A percentile compares a stretch with the other conserved stretches of the same genome.
Evolutionary conservation across 352 stramenopile species (phyloP).

Genomic region (Globisporangium cylindrosporum): DNA sequence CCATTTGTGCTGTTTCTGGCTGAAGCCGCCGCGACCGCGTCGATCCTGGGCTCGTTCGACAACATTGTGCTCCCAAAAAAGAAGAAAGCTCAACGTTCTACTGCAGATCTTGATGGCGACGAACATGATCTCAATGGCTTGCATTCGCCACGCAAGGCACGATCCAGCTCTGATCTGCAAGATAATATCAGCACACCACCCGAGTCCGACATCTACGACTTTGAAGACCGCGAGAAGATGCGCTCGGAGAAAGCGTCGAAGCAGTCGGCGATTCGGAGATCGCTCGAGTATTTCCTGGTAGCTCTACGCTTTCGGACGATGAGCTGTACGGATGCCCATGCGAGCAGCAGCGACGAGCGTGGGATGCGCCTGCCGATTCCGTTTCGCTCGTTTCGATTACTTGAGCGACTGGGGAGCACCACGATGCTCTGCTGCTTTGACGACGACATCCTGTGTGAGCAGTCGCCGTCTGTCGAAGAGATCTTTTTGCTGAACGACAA

Average conservation of each 20-base stretch:
- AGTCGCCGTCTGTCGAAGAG: constrained; percentile 75
- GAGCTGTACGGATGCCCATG: constrained; percentile 49
- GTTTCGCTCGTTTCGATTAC: constrained; percentile 72
- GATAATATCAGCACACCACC: constrained; percentile 16
- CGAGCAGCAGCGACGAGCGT: constrained; percentile 22
- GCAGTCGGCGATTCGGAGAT: constrained; percentile 61
- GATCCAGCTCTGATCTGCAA: background rate
- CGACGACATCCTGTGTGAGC: constrained; percentile 83
- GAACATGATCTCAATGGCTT: constrained; percentile 1
- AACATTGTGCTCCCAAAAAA: constrained; percentile 42
- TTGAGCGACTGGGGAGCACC: constrained; percentile 78
- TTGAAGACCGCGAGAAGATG: constrained; percentile 80
- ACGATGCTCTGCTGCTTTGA: constrained; percentile 89
- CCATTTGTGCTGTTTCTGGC: constrained; percentile 76
- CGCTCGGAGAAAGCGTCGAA: constrained; percentile 65
- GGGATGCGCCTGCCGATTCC: constrained; percentile 44
- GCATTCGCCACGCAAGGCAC: constrained; percentile 4
- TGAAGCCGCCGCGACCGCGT: constrained; percentile 66
- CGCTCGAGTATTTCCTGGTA: constrained; percentile 72
- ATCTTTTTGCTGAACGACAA: constrained; percentile 85
- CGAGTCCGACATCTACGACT: constrained; percentile 70
- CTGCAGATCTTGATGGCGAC: background rate
- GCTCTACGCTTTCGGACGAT: constrained; percentile 66
- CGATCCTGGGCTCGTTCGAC: constrained; percentile 77
- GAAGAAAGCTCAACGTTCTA: constrained; percentile 4